These are phyloP conservation scores for Fusarium torreyae DNA, from an alignment of 2,329 filamentous ascomycete genomes.

Conservation along the genomic window DNA sequence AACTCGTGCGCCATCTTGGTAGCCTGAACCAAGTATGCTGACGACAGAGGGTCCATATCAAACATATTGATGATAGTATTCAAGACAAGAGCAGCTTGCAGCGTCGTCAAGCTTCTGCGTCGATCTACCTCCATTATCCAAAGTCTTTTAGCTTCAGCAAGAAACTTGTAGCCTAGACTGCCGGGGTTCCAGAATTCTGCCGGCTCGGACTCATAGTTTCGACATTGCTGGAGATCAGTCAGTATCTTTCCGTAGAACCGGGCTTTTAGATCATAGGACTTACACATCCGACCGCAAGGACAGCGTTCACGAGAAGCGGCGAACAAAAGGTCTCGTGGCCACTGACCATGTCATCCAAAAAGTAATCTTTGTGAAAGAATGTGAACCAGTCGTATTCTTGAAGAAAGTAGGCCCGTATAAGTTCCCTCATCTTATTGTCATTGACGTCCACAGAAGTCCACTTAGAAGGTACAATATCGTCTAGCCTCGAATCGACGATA, in stretches of 20 bases:
- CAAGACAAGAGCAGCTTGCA: conserved; percentile 3
- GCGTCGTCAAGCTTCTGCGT: conserved; percentile 4
- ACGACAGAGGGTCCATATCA: conserved; percentile 14
- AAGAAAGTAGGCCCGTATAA: conserved; percentile 9
- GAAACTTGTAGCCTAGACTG: conserved; percentile 5
- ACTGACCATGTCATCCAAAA: conserved; percentile 25
- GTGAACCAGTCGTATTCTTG: conserved; percentile 26
- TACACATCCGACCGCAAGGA: conserved; percentile 27
- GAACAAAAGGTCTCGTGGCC: conserved; percentile 10
- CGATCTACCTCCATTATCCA: conserved; percentile 1
- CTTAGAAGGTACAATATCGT: conserved; percentile 1
- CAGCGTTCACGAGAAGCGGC: conserved; percentile 11
- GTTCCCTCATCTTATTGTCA: not conserved
- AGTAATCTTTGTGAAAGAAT: conserved; percentile 21
- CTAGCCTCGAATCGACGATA: conserved; percentile 5
- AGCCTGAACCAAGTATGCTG: not conserved
- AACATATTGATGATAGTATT: conserved; percentile 23
- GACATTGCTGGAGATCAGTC: conserved; percentile 5
- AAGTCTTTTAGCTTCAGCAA: conserved; percentile 18
- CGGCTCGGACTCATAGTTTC: not conserved
- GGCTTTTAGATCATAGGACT: no score
- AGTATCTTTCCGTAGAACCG: no score
- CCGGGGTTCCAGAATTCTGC: conserved; percentile 23
- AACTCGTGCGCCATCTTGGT: conserved; percentile 4
- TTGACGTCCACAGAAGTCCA: conserved; percentile 2